Evolutionary conservation across 176 grass and related monocot genomes (phyloP), one percentile per base, ranked within the genome.

Genomic region (Phyllostachys edulis): DNA sequence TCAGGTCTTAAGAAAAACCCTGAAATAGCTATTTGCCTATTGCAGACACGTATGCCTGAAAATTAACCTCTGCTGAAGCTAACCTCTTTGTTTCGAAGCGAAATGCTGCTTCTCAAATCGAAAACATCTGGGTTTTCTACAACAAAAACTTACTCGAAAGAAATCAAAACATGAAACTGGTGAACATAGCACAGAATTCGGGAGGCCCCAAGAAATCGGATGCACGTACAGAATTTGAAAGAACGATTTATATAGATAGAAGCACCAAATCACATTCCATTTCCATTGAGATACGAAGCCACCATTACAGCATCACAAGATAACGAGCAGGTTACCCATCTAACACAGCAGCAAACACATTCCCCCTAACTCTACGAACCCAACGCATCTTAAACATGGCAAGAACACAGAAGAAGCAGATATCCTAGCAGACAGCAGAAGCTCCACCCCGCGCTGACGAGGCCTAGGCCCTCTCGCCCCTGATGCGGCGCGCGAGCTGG

Each of bases 401-500:
- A 55, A 61, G 56, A 38, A 86, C 4, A 32, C 26, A 16, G 12
- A 38, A 15, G 21, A 52, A 41, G 34, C 18, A 23, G 10, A 44
- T 0, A 44, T 86, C 41, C 15, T 1, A 54, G 56, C n/a, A 45
- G 17, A 16, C 16, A 32, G 0, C 0, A 1, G 5, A 24, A 6
- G 6, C 14, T 17, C 3, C 9, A 12, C 27, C 13, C 13, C 4
- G 10, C 20, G 9, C 11, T 20, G 12, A 15, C 26, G 11, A 15
- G 5, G 17, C 8, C 74, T 64, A 96, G 44, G 91, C 94, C 75
- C 94, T 89, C 89, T 97, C 83, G 9, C 91, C 87, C 23, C 94
- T 90, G 63, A 97, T 97, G 44, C 91, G 86, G 52, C 91, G 77
- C 0, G 87, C 85, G 69, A 97, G 94, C 72, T 97, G 89, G 85